Conservation (phyloP, 1,139 yeast genomes). For the Wickerhamomyces sp. region DNA sequence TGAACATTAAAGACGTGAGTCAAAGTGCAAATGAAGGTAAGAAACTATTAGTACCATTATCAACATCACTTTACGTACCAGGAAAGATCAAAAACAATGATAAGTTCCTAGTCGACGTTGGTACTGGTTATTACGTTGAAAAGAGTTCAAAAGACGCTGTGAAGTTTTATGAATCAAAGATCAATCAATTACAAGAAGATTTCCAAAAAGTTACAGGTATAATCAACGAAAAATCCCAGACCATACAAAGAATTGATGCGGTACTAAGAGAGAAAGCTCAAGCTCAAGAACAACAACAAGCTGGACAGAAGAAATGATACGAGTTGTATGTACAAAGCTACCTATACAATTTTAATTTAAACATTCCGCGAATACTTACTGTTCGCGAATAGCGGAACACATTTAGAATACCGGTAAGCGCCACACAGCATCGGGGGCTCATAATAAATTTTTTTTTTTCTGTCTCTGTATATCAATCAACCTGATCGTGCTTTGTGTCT, state of each 20-base stretch:
- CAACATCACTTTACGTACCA: constrained; percentile 85
- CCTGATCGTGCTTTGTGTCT: too few species aligned
- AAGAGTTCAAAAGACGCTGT: constrained; percentile 66
- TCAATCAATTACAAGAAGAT: constrained; percentile 68
- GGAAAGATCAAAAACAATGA: constrained; percentile 64
- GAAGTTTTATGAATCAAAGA: constrained; percentile 68
- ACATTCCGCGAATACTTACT: too few species aligned
- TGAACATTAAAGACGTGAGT: constrained; percentile 58
- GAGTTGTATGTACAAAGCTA: too few species aligned
- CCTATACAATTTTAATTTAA: too few species aligned
- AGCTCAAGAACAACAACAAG: constrained; percentile 10
- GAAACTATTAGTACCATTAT: constrained; percentile 76
- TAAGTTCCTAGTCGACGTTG: constrained; percentile 85
- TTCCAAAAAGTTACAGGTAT: constrained; percentile 69
- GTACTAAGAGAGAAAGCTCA: constrained; percentile 37
- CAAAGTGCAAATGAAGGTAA: constrained; percentile 37
- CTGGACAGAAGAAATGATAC: not conserved
- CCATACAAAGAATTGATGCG: constrained; percentile 46
- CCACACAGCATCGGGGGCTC: too few species aligned
- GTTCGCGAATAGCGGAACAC: too few species aligned
- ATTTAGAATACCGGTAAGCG: too few species aligned
- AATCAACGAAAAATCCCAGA: constrained; percentile 53
- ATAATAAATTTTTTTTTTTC: too few species aligned
- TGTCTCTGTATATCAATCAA: too few species aligned
- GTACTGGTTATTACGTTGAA: constrained; percentile 93